Percentiles rank a stretch among this genome's conserved stretches.
Evolutionary conservation across 2,329 filamentous ascomycete species (phyloP).

Genomic region (Cytospora piceicola): DNA sequence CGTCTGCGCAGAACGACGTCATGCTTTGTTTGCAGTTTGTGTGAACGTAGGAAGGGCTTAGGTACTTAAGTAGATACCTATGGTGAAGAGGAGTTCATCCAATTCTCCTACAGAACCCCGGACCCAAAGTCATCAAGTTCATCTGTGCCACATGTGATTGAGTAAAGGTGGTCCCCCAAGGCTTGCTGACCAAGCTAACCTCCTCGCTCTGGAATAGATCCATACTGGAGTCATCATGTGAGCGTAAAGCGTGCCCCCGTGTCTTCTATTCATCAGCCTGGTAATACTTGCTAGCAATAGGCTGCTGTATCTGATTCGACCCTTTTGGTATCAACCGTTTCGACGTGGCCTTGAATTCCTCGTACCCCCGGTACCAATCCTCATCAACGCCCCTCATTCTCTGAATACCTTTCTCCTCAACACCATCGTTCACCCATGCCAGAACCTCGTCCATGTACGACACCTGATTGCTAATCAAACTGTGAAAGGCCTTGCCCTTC

Average conservation of each 20-base stretch:
- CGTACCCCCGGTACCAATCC: conserved; percentile 37
- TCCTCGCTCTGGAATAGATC: background rate
- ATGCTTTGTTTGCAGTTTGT: too few species aligned
- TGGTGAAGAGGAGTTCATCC: too few species aligned
- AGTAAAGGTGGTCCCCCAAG: too few species aligned
- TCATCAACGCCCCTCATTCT: conserved; percentile 40
- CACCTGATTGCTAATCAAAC: conserved; percentile 35
- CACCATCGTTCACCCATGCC: conserved; percentile 29
- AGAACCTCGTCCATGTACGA: conserved; percentile 41
- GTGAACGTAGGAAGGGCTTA: too few species aligned
- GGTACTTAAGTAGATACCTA: too few species aligned
- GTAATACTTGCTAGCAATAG: conserved; percentile 29
- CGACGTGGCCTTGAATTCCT: conserved; percentile 33
- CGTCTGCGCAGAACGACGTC: too few species aligned
- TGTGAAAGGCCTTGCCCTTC: conserved; percentile 45
- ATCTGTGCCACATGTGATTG: too few species aligned
- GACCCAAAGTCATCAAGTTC: too few species aligned
- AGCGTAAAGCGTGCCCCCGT: background rate
- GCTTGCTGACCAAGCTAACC: background rate
- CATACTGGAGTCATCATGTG: background rate
- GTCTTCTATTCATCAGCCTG: conserved; percentile 11
- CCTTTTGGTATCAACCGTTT: conserved; percentile 13
- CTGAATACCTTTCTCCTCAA: conserved; percentile 34
- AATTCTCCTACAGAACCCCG: too few species aligned
- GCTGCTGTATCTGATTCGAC: conserved; percentile 27